These are phyloP conservation scores for Aspergillus phoenicis DNA, from an alignment of 2,329 filamentous ascomycete species.

Conservation along the genomic window DNA sequence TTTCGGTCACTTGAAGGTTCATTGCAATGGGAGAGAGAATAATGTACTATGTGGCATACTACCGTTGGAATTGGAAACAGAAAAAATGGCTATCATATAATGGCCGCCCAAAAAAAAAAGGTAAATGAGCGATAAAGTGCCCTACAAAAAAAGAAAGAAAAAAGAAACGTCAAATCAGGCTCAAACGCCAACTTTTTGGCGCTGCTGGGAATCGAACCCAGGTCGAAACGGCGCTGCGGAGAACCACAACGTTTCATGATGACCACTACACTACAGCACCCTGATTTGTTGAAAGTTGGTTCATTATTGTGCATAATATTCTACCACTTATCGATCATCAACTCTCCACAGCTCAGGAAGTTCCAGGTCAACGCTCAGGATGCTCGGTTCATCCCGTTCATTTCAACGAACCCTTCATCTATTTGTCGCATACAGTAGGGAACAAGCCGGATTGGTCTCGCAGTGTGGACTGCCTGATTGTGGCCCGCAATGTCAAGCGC, in stretches of 20 bases:
- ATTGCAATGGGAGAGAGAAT: too few relatives aligned
- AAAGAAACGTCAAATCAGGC: slow-evolving; percentile 19
- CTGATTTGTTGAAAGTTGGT: slow-evolving; percentile 10
- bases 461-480: neutral
- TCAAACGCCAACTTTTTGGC: slow-evolving; percentile 18
- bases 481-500: neutral
- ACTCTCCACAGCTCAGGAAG: too few relatives aligned
- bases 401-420: too few relatives aligned
- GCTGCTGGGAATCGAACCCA: slow-evolving; percentile 30
- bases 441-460: too few relatives aligned
- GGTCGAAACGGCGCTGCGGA: slow-evolving; percentile 23
- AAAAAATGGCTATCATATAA: too few relatives aligned
- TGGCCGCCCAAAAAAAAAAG: too few relatives aligned
- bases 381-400: too few relatives aligned
- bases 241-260: slow-evolving; percentile 27
- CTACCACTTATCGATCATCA: neutral
- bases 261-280: slow-evolving; percentile 31
- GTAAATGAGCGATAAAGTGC: neutral
- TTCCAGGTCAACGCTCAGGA: too few relatives aligned
- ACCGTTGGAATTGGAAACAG: too few relatives aligned
- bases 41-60: too few relatives aligned
- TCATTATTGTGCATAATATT: neutral
- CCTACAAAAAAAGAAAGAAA: slow-evolving; percentile 1
- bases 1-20: too few relatives aligned
- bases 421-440: too few relatives aligned